phyloP scores from a whole-genome alignment of 352 stramenopile species.

The Globisporangium perplexum region DNA sequence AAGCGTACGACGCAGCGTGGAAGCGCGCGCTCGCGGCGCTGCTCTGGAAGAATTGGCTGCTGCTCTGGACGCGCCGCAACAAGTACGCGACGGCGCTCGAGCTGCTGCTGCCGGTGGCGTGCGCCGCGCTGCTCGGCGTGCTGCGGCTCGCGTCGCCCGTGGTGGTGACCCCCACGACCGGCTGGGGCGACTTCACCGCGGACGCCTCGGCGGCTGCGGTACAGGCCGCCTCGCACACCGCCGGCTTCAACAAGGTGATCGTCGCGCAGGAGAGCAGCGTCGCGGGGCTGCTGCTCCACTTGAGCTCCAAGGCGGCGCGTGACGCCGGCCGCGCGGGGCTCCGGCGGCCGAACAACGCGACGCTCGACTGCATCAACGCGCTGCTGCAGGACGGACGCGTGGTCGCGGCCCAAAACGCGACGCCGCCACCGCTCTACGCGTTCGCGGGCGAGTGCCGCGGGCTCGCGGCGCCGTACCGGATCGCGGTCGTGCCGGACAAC shows the following conservation, averaged over 20 bases:
- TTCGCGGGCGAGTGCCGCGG: conserved; percentile 11
- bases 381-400: conserved; percentile 8
- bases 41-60: conserved; percentile 10
- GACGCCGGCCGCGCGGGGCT: not conserved
- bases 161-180: not conserved
- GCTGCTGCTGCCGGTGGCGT: conserved; percentile 5
- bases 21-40: not conserved
- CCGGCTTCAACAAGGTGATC: not conserved
- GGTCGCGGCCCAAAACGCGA: not conserved
- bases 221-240: not conserved
- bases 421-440: conserved; percentile 5
- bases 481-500: conserved; percentile 23
- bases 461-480: conserved; percentile 14
- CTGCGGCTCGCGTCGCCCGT: not conserved
- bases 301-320: not conserved
- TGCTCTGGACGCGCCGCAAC: conserved; percentile 7
- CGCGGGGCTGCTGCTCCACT: conserved; percentile 2
- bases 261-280: conserved; percentile 2
- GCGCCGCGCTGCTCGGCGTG: not conserved
- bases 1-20: not conserved
- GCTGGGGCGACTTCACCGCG: not conserved
- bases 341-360: too few species aligned
- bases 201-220: not conserved
- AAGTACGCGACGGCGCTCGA: conserved; percentile 4
- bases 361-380: not conserved